Evolutionary conservation across 2,329 filamentous ascomycete species (phyloP).

Genomic region (Emergomyces pasteurianus): DNA sequence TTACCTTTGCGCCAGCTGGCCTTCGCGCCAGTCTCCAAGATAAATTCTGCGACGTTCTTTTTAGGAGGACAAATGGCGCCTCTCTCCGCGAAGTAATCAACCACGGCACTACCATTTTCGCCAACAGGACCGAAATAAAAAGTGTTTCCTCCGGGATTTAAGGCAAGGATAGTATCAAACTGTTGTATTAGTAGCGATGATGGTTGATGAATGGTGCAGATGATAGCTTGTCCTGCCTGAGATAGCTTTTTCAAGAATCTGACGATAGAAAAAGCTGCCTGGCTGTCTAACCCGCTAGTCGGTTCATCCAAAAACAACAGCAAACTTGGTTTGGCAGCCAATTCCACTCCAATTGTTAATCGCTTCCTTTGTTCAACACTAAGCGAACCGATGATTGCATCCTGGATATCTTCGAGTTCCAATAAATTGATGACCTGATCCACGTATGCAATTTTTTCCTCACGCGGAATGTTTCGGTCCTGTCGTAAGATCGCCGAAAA

Average conservation of each 20-base stretch:
- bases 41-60: constrained; percentile 56
- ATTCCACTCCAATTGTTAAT: constrained; percentile 60
- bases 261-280: constrained; percentile 57
- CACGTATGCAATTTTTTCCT: constrained; percentile 56
- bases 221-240: constrained; percentile 55
- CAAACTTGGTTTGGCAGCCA: constrained; percentile 56
- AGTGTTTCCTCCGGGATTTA: constrained; percentile 57
- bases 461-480: constrained; percentile 39
- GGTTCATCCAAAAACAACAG: constrained; percentile 63
- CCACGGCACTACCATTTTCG: constrained; percentile 51
- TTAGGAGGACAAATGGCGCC: constrained; percentile 54
- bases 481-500: constrained; percentile 58
- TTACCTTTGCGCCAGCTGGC: constrained; percentile 43
- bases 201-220: constrained; percentile 65
- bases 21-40: constrained; percentile 53
- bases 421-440: constrained; percentile 54
- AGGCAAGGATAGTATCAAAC: constrained; percentile 61
- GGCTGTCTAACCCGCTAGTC: constrained; percentile 57
- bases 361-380: constrained; percentile 61
- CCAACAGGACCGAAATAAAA: constrained; percentile 66
- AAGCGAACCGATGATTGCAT: constrained; percentile 53
- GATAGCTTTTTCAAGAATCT: constrained; percentile 57
- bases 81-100: constrained; percentile 54
- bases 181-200: constrained; percentile 57
- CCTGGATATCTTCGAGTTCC: constrained; percentile 53